Evolutionary conservation across 129 eudicot species (phyloP).

Genomic region (Apium graveolens): DNA sequence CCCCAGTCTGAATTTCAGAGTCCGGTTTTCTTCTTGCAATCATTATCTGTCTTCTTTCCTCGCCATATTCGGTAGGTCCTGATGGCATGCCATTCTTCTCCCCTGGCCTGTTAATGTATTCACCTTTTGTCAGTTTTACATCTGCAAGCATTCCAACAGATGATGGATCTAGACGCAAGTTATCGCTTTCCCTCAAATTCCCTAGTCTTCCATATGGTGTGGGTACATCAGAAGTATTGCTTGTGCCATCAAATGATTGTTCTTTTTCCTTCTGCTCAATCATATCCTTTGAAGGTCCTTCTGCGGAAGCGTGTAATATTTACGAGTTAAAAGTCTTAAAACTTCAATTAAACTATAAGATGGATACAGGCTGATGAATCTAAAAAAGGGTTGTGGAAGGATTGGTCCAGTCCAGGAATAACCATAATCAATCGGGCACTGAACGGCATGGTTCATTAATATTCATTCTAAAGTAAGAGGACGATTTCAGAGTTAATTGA

Average conservation of each 20-base stretch:
- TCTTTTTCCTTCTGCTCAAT: conserved; percentile 64
- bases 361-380: not conserved
- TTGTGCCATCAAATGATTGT: conserved; percentile 42
- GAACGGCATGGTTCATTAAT: not conserved
- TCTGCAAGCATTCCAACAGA: conserved; percentile 35
- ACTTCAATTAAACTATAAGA: not conserved
- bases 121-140: conserved; percentile 36
- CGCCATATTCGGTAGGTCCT: conserved; percentile 35
- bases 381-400: not conserved
- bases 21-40: conserved; percentile 35
- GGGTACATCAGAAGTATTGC: conserved; percentile 27
- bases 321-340: not conserved
- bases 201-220: conserved; percentile 30
- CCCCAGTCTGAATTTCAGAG: conserved; percentile 34
- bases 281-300: conserved; percentile 51
- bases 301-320: conserved; percentile 36
- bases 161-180: conserved; percentile 22
- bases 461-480: not conserved
- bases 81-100: conserved; percentile 29
- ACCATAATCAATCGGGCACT: not conserved
- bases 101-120: conserved; percentile 23
- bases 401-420: not conserved
- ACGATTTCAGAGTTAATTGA: not conserved
- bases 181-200: conserved; percentile 23
- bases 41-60: conserved; percentile 25